Conservation (phyloP, 495 filamentous ascomycete species). For the Hypoxylon subgilvum region DNA sequence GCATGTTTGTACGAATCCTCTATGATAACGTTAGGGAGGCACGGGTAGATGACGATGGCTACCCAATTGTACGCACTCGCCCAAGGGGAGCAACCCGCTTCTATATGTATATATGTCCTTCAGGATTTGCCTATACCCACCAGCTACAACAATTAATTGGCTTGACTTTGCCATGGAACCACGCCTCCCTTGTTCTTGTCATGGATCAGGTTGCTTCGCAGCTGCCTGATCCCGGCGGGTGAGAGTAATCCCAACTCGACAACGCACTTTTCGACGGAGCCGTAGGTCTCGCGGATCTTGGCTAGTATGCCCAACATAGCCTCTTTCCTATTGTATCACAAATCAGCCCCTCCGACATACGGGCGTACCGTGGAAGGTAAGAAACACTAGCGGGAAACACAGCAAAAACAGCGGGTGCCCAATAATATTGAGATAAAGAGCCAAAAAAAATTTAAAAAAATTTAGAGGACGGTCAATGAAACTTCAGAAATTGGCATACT, state of each 20-base stretch:
- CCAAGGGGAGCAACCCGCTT: constrained; percentile 14
- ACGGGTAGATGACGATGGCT: background rate
- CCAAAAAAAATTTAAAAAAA: background rate
- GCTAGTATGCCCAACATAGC: constrained; percentile 61
- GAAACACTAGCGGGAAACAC: background rate
- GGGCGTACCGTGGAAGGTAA: background rate
- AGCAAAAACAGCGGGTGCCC: background rate
- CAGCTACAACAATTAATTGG: constrained; percentile 25
- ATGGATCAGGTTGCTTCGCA: constrained; percentile 57
- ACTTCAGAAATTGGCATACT: constrained; percentile 44
- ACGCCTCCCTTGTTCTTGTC: constrained; percentile 38
- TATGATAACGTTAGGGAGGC: constrained; percentile 15
- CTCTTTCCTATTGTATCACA: constrained; percentile 48
- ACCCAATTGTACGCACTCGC: background rate
- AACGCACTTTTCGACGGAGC: constrained; percentile 63
- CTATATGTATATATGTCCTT: constrained; percentile 34
- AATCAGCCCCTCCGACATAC: constrained; percentile 14
- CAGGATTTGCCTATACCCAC: constrained; percentile 33
- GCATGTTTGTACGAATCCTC: constrained; percentile 27
- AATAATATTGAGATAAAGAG: background rate
- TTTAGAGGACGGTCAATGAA: constrained; percentile 1
- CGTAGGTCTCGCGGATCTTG: constrained; percentile 59
- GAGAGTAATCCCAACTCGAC: constrained; percentile 58
- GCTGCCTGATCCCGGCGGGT: constrained; percentile 53
- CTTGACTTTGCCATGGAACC: constrained; percentile 43